phyloP scores from a whole-genome alignment of 306 rosid species.

The Castanea sativa region DNA sequence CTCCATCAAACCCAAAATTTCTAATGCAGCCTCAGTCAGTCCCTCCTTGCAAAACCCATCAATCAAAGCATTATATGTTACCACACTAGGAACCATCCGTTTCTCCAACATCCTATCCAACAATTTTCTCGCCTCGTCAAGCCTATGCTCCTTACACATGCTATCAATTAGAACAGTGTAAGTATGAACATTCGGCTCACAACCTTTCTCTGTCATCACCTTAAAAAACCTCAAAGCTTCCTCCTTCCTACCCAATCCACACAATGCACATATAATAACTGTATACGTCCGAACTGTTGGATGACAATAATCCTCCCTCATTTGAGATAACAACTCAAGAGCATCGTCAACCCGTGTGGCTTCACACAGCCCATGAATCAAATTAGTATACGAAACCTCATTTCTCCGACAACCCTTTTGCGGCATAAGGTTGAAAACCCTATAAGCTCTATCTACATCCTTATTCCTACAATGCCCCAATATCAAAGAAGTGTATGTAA shows the following conservation, averaged over 20 bases:
- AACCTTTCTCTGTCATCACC: slow-evolving; percentile 60
- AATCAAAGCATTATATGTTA: slow-evolving; percentile 70
- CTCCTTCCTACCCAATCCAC: slow-evolving; percentile 44
- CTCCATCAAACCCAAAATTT: slow-evolving; percentile 62
- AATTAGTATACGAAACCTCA: slow-evolving; percentile 54
- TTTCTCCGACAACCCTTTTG: slow-evolving; percentile 50
- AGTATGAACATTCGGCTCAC: slow-evolving; percentile 69
- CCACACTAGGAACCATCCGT: slow-evolving; percentile 52
- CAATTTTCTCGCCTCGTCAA: slow-evolving; percentile 50
- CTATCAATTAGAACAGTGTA: slow-evolving; percentile 60
- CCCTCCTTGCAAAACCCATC: slow-evolving; percentile 68
- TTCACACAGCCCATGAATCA: slow-evolving; percentile 74
- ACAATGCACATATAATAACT: slow-evolving; percentile 45
- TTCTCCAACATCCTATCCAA: slow-evolving; percentile 58
- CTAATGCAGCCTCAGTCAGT: slow-evolving; percentile 51
- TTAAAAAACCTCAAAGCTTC: slow-evolving; percentile 51
- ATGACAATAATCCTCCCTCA: slow-evolving; percentile 59
- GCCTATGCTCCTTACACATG: slow-evolving; percentile 52
- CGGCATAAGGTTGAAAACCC: slow-evolving; percentile 52
- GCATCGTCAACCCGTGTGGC: slow-evolving; percentile 46
- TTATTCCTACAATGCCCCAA: slow-evolving; percentile 70
- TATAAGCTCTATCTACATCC: slow-evolving; percentile 43
- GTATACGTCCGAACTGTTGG: slow-evolving; percentile 65
- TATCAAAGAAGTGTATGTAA: slow-evolving; percentile 71
- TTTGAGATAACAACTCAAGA: slow-evolving; percentile 49